phyloP scores from a whole-genome alignment of 768 basidiomycete species.

The Suillus sp. region DNA sequence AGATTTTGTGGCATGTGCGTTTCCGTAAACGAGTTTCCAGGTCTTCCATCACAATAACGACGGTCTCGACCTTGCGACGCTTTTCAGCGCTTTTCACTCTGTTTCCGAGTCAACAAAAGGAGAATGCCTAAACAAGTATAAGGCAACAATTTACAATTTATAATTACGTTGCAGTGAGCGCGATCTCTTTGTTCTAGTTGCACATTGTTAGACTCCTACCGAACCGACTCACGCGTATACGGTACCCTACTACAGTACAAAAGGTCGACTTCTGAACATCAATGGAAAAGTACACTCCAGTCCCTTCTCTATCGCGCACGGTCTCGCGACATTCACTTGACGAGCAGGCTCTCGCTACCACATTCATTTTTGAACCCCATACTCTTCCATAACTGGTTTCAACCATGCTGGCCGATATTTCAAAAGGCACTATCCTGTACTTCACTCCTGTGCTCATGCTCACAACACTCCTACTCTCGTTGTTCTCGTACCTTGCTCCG shows the following conservation, averaged over 20 bases:
- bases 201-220: slow-evolving; percentile 1
- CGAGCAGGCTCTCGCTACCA: slow-evolving; percentile 8
- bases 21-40: neutral
- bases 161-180: slow-evolving; percentile 2
- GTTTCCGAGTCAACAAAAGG: neutral
- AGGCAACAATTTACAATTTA: neutral
- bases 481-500: slow-evolving; percentile 74
- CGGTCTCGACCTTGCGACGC: neutral
- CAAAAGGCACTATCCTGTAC: slow-evolving; percentile 68
- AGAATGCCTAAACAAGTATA: slow-evolving; percentile 2
- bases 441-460: slow-evolving; percentile 67
- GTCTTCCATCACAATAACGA: neutral
- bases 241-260: neutral
- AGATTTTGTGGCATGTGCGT: neutral
- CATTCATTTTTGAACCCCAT: neutral
- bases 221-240: neutral
- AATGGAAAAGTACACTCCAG: neutral
- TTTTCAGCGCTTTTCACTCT: neutral
- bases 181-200: slow-evolving; percentile 9
- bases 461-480: slow-evolving; percentile 62
- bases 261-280: neutral
- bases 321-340: neutral
- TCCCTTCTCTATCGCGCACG: neutral
- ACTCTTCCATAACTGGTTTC: neutral
- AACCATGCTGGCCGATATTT: slow-evolving; percentile 70